A percentile compares a stretch with the other conserved stretches of the same genome.
Conservation (phyloP, 1,284 basidiomycete genomes). For the Lentinula novae-zelandiae region DNA sequence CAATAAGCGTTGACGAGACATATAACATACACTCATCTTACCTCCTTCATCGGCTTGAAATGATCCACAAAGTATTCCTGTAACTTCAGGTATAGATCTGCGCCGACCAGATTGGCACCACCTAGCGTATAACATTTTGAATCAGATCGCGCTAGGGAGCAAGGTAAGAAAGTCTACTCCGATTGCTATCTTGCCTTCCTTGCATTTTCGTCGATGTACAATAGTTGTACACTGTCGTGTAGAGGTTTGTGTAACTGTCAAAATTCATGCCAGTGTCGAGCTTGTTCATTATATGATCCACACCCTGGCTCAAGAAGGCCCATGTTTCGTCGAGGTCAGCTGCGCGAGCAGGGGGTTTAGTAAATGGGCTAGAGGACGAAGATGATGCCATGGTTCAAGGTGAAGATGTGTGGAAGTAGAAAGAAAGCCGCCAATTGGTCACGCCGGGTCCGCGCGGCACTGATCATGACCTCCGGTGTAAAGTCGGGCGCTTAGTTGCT, state of each 20-base stretch:
- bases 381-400: conserved; percentile 6
- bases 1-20: not conserved
- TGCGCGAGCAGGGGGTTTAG: conserved; percentile 4
- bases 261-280: conserved; percentile 87
- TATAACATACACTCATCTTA: conserved; percentile 27
- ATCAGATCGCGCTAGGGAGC: conserved; percentile 10
- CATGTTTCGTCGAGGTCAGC: conserved; percentile 48
- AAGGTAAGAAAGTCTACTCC: conserved; percentile 45
- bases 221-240: conserved; percentile 93
- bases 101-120: conserved; percentile 89
- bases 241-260: conserved; percentile 87
- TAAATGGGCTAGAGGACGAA: conserved; percentile 3
- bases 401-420: not conserved
- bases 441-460: not conserved
- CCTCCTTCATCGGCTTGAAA: conserved; percentile 62
- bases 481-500: not conserved
- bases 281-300: conserved; percentile 90
- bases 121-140: conserved; percentile 37
- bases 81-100: conserved; percentile 87
- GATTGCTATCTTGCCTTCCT: conserved; percentile 41
- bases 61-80: conserved; percentile 81
- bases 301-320: conserved; percentile 84
- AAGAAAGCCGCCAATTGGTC: not conserved
- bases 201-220: conserved; percentile 79
- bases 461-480: not conserved